These are phyloP conservation scores for Penicillium verhagenii DNA, from an alignment of 495 filamentous ascomycete species.

Conservation along the genomic window DNA sequence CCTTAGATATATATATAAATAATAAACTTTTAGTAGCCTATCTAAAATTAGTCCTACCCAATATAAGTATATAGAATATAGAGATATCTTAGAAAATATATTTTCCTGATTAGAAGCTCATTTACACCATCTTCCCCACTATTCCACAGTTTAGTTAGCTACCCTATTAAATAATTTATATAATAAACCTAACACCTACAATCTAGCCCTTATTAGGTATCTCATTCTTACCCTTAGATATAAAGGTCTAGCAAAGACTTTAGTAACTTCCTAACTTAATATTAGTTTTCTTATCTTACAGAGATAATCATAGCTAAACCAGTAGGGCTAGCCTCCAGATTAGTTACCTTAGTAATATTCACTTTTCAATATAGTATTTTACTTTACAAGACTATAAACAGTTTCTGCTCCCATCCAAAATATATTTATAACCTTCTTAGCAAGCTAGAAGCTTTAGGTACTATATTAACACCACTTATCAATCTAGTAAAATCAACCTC, in stretches of 20 bases:
- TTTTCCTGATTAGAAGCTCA: neutral
- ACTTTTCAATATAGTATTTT: conserved; percentile 40
- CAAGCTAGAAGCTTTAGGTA: conserved; percentile 39
- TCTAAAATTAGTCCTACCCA: too few species aligned
- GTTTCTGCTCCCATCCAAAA: conserved; percentile 37
- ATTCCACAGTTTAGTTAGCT: neutral
- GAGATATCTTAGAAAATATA: too few species aligned
- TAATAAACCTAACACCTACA: neutral
- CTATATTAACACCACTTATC: conserved; percentile 33
- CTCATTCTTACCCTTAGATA: neutral
- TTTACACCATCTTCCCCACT: neutral
- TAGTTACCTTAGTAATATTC: conserved; percentile 31
- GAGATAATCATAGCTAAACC: conserved; percentile 28
- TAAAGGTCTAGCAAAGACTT: neutral
- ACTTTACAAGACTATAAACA: conserved; percentile 39
- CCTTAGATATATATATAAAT: too few species aligned
- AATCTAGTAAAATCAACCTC: conserved; percentile 21
- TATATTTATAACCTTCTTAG: conserved; percentile 39
- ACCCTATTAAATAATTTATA: neutral
- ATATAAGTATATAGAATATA: too few species aligned
- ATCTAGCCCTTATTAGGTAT: neutral
- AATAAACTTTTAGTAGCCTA: too few species aligned
- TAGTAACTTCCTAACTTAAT: neutral
- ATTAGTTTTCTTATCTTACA: neutral
- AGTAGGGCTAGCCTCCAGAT: conserved; percentile 28